Conservation (phyloP, 1,139 yeast species). For the Scheffersomyces stambukii region DNA sequence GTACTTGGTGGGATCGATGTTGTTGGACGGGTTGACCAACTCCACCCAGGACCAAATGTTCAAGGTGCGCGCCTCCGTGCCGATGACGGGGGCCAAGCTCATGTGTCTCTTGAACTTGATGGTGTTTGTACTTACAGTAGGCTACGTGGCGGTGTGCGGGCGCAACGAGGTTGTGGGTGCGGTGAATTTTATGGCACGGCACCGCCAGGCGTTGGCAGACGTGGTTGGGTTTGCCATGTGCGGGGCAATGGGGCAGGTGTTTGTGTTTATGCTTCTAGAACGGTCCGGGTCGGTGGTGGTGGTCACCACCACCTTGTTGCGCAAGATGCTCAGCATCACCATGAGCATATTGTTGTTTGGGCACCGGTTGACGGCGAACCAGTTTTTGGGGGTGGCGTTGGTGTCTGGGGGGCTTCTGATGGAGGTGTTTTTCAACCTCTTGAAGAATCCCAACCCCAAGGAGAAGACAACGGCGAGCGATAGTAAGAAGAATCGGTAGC, state of each 20-base stretch:
- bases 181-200: conserved; percentile 35
- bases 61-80: conserved; percentile 24
- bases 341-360: conserved; percentile 83
- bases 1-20: conserved; percentile 57
- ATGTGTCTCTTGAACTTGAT: conserved; percentile 79
- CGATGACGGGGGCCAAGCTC: conserved; percentile 65
- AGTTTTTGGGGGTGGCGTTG: conserved; percentile 73
- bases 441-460: too few species aligned
- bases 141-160: conserved; percentile 41
- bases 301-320: conserved; percentile 90
- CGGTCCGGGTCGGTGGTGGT: conserved; percentile 78
- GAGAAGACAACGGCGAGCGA: too few species aligned
- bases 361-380: conserved; percentile 57
- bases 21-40: conserved; percentile 88
- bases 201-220: conserved; percentile 49
- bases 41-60: conserved; percentile 90
- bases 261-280: conserved; percentile 80
- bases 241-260: conserved; percentile 91
- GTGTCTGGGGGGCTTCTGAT: conserved; percentile 71
- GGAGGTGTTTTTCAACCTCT: conserved; percentile 22
- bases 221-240: conserved; percentile 65
- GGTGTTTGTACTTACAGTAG: conserved; percentile 37
- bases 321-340: conserved; percentile 94
- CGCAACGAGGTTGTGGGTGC: conserved; percentile 48
- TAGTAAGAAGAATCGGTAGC: too few species aligned